Evolutionary conservation across 352 stramenopile genomes (phyloP), one percentile per base, ranked within the genome.

Genomic region (Phytopythium cucurbitacearum): DNA sequence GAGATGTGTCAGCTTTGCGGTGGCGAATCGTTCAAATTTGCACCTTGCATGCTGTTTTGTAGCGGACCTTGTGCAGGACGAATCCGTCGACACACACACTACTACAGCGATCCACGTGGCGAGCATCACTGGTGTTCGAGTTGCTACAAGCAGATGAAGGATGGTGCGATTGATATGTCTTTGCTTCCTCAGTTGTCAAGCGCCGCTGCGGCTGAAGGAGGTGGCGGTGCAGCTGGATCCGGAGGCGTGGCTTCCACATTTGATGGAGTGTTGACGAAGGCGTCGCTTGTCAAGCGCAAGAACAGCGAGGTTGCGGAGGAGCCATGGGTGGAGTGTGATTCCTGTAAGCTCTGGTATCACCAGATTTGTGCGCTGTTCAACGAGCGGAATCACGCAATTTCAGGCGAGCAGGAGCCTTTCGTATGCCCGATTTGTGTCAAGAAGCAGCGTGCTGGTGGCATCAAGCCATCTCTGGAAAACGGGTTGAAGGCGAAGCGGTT

Each of bases 281-380:
- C 85, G 43, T 91, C 96, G 8, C 65, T 99, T 3, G 59, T 95
- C 12, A 99, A 98, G 65, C 97, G 98, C 42, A 99, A 99, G 67
- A 99, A 99, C 70, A 98, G 98, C 58, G 96, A 99, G 64, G 86
- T 98, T 1, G 92, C 96, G 4, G 94, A 98, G 74, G 96, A 99
- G 64, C 85, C 89, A 52, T 99, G 97, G 97, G 97, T 99, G 4
- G 89, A 98, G 57, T 99, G 98, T 67, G 96, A 99, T 60, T 89
- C 85, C 28, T 99, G 98, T 67, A 97, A 99, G 49, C 66, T 98
- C 34, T 99, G 97, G 97, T 98, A 99, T 43, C 98, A 99, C 71
- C 96, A 99, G 59, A 99, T 99, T 60, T 99, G 98, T 69, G 96
- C 95, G 34, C 81, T 99, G 9, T 99, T 99, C 71, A 99, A 99